Base-by-base conservation (phyloP, 768 basidiomycete species). In the Mrakia blollopis region DNA sequence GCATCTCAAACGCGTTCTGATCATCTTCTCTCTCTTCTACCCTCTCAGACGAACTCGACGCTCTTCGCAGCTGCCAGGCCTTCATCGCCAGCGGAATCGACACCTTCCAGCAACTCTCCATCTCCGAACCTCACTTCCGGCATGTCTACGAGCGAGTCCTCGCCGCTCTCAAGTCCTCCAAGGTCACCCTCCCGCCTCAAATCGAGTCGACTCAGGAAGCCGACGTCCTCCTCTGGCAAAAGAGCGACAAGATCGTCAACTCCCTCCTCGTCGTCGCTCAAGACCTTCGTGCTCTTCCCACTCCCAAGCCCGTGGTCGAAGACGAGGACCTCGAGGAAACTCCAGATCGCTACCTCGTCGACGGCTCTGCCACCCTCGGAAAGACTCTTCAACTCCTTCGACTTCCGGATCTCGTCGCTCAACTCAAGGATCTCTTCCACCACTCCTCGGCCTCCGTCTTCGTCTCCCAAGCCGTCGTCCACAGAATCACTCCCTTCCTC, bases 401-500 rank as follows among this genome's bases (percentile, higher is more conserved):
- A 14, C 39, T 80, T 23, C 50, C 73, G 16, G 79, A 80, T 11
- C n/a, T 80, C 65, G 35, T 81, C 25, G 5, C 41, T 37, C 80
- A 86, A 8, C 80, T 90, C 37, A 70, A 81, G 14, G 79, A 80
- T 28, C 82, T 91, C n/a, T 82, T 86, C 3, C 80, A 82, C 6
- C 81, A 83, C 28, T 79, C 88, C 18, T 81, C 62, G 80, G 77
- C 39, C 81, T 81, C 68, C 5, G 78, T 77, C 1, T 69, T 62
- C 13, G 79, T 73, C 23, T 68, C 77, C 1, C 68, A 78, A 18
- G 74, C 80, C 9, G 73, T 63, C 89, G 62, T 84, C n/a, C 74
- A 80, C 1, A 83, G 80, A 85, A 87, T 79, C n/a, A 79, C 90
- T 13, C 93, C 95, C 0, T 97, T 97, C 88, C 82, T 96, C 32